Conservation (phyloP, 768 basidiomycete genomes). For the Infundibulicybe gibba region DNA sequence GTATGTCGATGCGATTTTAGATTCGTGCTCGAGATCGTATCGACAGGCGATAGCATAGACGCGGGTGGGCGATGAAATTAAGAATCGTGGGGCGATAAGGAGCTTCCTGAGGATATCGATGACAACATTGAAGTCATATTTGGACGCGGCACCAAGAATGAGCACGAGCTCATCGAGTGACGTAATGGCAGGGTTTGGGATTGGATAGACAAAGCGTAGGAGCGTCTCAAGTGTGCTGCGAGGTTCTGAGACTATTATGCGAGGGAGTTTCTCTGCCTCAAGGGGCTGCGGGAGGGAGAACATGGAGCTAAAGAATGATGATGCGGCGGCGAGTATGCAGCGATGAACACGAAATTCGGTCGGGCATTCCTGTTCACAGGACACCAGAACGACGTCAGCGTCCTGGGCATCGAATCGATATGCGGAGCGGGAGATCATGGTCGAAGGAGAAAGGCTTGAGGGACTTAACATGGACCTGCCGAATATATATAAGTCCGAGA, state of each 20-base stretch:
- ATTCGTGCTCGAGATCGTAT: constrained; percentile 61
- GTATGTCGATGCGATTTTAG: constrained; percentile 52
- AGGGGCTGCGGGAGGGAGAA: constrained; percentile 56
- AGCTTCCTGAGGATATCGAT: constrained; percentile 42
- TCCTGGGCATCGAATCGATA: constrained; percentile 40
- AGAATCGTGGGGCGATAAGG: constrained; percentile 48
- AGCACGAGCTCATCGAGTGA: constrained; percentile 51
- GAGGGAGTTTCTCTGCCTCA: constrained; percentile 22
- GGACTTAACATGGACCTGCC: too few species aligned
- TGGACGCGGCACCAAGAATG: constrained; percentile 51
- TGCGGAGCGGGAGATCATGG: too few species aligned
- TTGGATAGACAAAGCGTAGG: constrained; percentile 60
- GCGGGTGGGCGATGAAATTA: constrained; percentile 46
- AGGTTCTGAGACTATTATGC: constrained; percentile 56
- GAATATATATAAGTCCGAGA: too few species aligned
- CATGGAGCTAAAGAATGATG: constrained; percentile 68
- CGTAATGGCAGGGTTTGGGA: constrained; percentile 46
- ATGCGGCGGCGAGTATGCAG: constrained; percentile 58
- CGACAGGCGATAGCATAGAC: constrained; percentile 72
- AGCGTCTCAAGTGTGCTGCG: constrained; percentile 41
- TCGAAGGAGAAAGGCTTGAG: too few species aligned
- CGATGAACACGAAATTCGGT: constrained; percentile 59
- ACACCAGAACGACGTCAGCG: constrained; percentile 54
- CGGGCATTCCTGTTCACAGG: constrained; percentile 25
- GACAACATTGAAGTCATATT: constrained; percentile 58